These are phyloP conservation scores for Phytophthora brassicae DNA, from an alignment of 352 stramenopile species.

Conservation along the genomic window DNA sequence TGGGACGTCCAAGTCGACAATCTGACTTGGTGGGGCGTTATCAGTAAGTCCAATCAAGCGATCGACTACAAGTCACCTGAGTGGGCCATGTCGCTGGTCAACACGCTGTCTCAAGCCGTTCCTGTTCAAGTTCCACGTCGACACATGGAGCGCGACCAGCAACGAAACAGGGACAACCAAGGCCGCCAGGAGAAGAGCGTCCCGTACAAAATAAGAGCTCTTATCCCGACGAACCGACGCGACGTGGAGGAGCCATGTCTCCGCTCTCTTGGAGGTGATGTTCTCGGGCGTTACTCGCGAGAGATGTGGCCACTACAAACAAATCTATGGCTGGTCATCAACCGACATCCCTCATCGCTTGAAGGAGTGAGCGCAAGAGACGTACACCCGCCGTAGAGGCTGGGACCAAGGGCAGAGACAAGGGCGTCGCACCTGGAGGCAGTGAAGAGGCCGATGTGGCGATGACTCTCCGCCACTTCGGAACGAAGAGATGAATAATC, in stretches of 20 bases:
- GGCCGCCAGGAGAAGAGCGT: constrained; percentile 1
- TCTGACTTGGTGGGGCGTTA: no score
- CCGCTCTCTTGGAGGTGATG: background rate
- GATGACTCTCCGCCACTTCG: constrained; percentile 9
- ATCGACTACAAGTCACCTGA: constrained; percentile 14
- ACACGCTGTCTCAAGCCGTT: background rate
- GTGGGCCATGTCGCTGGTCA: constrained; percentile 9
- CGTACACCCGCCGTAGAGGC: background rate
- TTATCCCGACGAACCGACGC: background rate
- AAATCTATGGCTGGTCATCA: background rate
- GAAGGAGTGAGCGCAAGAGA: no score
- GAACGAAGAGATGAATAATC: no score
- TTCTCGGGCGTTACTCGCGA: constrained; percentile 5
- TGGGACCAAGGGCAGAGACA: constrained; percentile 1
- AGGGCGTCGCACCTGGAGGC: background rate
- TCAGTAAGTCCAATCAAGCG: no score
- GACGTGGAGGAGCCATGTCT: constrained; percentile 14
- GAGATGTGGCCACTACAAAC: background rate
- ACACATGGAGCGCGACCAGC: background rate
- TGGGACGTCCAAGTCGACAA: no score
- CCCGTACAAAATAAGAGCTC: background rate
- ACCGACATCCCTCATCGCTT: no score
- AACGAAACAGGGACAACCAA: background rate
- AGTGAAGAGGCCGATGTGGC: constrained; percentile 1
- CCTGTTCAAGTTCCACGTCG: background rate